Conservation (phyloP, 2,329 filamentous ascomycete species). For the Ophiostoma tasmaniense region DNA sequence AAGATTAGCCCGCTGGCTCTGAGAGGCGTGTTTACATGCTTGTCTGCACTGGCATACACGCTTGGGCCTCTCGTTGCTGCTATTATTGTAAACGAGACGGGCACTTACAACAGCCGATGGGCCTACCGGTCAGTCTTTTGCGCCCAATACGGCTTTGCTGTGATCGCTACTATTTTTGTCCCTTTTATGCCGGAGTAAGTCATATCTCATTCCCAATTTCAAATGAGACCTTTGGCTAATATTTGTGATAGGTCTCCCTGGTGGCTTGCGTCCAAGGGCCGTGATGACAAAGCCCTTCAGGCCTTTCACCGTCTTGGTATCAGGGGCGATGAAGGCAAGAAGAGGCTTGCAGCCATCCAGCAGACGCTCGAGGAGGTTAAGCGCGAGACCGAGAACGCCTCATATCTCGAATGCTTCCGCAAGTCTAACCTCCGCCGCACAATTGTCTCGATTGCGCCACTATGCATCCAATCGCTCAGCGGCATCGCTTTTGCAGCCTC, state of each 20-base stretch:
- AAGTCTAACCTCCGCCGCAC: constrained; percentile 41
- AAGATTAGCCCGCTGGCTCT: too few species aligned
- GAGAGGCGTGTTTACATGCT: constrained; percentile 21
- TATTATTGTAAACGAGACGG: constrained; percentile 22
- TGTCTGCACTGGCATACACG: constrained; percentile 20
- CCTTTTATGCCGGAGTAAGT: constrained; percentile 18
- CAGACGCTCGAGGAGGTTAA: too few species aligned
- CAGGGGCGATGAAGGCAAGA: too few species aligned
- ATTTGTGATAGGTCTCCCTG: constrained; percentile 13
- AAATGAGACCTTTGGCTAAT: too few species aligned
- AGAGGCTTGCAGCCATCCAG: too few species aligned
- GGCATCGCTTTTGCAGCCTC: constrained; percentile 53
- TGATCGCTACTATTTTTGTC: constrained; percentile 18
- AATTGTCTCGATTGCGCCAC: constrained; percentile 41
- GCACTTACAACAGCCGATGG: constrained; percentile 9
- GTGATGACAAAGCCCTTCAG: constrained; percentile 30
- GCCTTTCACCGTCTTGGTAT: too few species aligned
- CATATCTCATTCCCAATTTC: too few species aligned
- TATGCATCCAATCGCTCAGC: constrained; percentile 55
- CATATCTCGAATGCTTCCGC: constrained; percentile 43
- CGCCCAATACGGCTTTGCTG: constrained; percentile 25
- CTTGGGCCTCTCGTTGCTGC: constrained; percentile 22
- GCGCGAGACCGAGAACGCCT: constrained; percentile 29
- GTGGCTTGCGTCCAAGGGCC: constrained; percentile 31
- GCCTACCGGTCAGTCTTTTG: constrained; percentile 22